Conservation (phyloP, 495 filamentous ascomycete genomes). For the Sporormia fimetaria region DNA sequence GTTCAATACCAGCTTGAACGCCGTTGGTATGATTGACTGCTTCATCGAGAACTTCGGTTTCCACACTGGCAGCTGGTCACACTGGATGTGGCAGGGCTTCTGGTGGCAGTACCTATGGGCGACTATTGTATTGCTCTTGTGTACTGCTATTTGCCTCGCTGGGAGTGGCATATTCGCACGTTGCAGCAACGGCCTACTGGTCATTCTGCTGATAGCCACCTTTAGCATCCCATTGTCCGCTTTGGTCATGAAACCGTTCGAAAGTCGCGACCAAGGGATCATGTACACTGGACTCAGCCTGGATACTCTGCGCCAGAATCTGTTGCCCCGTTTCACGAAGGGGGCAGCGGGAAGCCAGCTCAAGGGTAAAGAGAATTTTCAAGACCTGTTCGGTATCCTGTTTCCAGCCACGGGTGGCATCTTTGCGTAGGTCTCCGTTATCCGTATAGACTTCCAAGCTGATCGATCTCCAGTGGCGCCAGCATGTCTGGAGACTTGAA, state of each 20-base stretch:
- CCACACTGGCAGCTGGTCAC: slow-evolving; percentile 44
- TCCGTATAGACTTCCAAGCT: slow-evolving; percentile 4
- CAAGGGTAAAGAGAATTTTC: slow-evolving; percentile 58
- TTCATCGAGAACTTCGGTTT: slow-evolving; percentile 64
- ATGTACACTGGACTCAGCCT: slow-evolving; percentile 65
- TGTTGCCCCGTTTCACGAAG: slow-evolving; percentile 56
- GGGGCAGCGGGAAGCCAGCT: slow-evolving; percentile 57
- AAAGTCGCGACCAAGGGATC: slow-evolving; percentile 47
- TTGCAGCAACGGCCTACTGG: slow-evolving; percentile 67
- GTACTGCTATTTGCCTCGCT: slow-evolving; percentile 66
- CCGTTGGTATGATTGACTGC: slow-evolving; percentile 77
- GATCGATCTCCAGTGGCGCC: slow-evolving; percentile 46
- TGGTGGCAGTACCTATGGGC: slow-evolving; percentile 75
- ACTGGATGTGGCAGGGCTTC: slow-evolving; percentile 56
- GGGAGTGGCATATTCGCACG: slow-evolving; percentile 72
- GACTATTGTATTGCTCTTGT: slow-evolving; percentile 58
- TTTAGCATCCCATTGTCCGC: slow-evolving; percentile 74
- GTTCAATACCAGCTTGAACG: slow-evolving; percentile 81
- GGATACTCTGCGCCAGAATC: slow-evolving; percentile 57
- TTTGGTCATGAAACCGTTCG: slow-evolving; percentile 54
- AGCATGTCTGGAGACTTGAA: slow-evolving; percentile 83
- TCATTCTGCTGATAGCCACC: slow-evolving; percentile 61
- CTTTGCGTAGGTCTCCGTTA: slow-evolving; percentile 42
- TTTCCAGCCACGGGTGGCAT: slow-evolving; percentile 77
- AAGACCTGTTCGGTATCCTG: slow-evolving; percentile 75